Conservation (phyloP, 306 rosid genomes). For the Vigna unguiculata region DNA sequence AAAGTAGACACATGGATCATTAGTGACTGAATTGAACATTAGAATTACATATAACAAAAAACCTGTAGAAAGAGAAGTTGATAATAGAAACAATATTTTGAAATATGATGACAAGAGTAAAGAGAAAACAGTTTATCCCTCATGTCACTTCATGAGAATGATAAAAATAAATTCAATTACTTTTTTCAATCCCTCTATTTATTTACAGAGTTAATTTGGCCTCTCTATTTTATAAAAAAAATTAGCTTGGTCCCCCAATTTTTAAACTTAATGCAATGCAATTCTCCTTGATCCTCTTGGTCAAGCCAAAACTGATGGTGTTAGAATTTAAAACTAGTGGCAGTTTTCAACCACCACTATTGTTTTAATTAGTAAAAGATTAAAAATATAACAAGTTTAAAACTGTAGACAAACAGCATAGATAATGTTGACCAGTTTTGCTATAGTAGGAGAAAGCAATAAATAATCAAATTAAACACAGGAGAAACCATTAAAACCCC, state of each 20-base stretch:
- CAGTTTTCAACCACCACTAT: too few species aligned
- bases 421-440: not conserved
- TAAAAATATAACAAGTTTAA: not conserved
- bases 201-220: too few species aligned
- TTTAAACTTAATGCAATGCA: too few species aligned
- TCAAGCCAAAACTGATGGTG: too few species aligned
- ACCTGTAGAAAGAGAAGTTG: slow-evolving; percentile 32
- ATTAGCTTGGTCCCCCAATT: too few species aligned
- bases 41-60: slow-evolving; percentile 33
- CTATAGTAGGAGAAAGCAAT: not conserved
- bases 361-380: too few species aligned
- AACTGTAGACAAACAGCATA: not conserved
- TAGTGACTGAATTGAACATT: slow-evolving; percentile 33
- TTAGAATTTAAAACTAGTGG: too few species aligned
- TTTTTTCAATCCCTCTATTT: too few species aligned
- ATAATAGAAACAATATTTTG: slow-evolving; percentile 10
- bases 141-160: not conserved
- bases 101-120: not conserved
- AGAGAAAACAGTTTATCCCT: not conserved
- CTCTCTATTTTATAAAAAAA: too few species aligned
- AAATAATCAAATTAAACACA: not conserved
- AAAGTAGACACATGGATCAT: slow-evolving; percentile 33
- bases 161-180: not conserved
- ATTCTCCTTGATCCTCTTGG: too few species aligned
- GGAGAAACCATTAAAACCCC: slow-evolving; percentile 18